Evolutionary conservation across 371 early-diverging fungal species (phyloP).

Genomic region (Capillidium heterosporum): DNA sequence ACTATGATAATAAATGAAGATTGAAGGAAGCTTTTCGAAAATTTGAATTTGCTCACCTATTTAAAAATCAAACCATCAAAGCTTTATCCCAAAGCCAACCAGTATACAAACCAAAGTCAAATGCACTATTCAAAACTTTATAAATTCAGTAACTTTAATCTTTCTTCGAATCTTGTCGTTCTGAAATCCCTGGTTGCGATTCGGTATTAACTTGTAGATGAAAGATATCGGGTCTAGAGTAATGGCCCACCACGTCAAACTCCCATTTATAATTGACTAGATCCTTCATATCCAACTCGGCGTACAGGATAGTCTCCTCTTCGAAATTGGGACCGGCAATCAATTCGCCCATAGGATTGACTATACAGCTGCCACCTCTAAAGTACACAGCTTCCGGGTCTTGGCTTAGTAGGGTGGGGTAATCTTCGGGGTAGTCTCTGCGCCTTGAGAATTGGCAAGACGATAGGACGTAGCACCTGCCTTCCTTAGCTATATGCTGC

Average conservation of each 20-base stretch:
- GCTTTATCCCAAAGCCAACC: too few relatives aligned
- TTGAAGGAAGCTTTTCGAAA: too few relatives aligned
- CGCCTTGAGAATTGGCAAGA: conserved; percentile 9
- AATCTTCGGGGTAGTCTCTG: conserved; percentile 10
- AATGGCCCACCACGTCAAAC: conserved; percentile 11
- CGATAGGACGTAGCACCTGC: conserved; percentile 11
- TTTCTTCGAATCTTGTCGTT: too few relatives aligned
- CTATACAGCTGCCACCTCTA: conserved; percentile 12
- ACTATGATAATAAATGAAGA: too few relatives aligned
- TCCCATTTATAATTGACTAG: conserved; percentile 10
- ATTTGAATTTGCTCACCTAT: too few relatives aligned
- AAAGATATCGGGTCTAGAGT: conserved; percentile 11
- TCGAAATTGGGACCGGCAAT: conserved; percentile 12
- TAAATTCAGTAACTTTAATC: too few relatives aligned
- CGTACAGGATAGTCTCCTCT: conserved; percentile 9
- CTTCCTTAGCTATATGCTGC: conserved; percentile 12
- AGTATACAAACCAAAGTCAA: too few relatives aligned
- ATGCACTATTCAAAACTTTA: too few relatives aligned
- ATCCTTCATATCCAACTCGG: conserved; percentile 11
- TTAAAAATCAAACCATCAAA: too few relatives aligned
- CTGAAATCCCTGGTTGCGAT: too few relatives aligned
- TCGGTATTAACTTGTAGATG: conserved; percentile 6
- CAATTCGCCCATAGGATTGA: conserved; percentile 9
- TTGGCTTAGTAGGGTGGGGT: neutral
- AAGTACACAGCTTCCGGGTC: conserved; percentile 6